Evolutionary conservation across 352 stramenopile species (phyloP), one percentile per base, ranked within the genome.

Genomic region (Halophytophthora batemanensis): DNA sequence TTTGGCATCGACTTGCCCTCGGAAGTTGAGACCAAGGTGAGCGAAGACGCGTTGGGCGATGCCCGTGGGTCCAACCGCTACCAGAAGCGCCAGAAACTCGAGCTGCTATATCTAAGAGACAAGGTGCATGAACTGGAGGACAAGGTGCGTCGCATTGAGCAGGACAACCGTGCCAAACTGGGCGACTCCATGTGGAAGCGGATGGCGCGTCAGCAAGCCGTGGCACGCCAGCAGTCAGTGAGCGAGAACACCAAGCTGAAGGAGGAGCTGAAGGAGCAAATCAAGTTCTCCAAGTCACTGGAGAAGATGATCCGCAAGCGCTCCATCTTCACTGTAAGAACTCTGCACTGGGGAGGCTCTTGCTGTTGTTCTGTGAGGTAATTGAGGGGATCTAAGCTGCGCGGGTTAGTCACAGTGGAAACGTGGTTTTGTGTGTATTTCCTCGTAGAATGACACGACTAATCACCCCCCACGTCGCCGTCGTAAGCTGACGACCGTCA

Each of bases 231-330:
- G 36, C 61, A 69, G 42, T 47, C 58, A 10, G 18, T 72, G 18
- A 59, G 52, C 33, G 64, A 78, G 53, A 78, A 78, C 53, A 61
- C 53, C 34, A 55, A 54, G 14, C 64, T 78, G n/a, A 50, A 56
- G 4, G 37, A 53, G 15, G 45, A 64, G 48, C 50, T 74, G 6
- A 51, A 58, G 17, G 58, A 62, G 19, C 69, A 78, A 38, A 55
- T 76, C 45, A 59, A 64, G 31, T 70, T 76, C 28, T 64, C 62
- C 41, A 57, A 63, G 45, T 52, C 54, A 34, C 66, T 72, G 6
- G 62, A 72, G 62, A 53, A 49, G 17, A 51, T 63, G 25, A 62
- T 78, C 23, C 61, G 69, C 36, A 73, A 72, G 53, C 64, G 64
- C 6, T 59, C 61, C 2, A 62, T 69, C 38, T 59, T 75, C 6